These are phyloP conservation scores for Aspergillus tubingensis DNA, from an alignment of 2,329 filamentous ascomycete genomes.

Conservation along the genomic window DNA sequence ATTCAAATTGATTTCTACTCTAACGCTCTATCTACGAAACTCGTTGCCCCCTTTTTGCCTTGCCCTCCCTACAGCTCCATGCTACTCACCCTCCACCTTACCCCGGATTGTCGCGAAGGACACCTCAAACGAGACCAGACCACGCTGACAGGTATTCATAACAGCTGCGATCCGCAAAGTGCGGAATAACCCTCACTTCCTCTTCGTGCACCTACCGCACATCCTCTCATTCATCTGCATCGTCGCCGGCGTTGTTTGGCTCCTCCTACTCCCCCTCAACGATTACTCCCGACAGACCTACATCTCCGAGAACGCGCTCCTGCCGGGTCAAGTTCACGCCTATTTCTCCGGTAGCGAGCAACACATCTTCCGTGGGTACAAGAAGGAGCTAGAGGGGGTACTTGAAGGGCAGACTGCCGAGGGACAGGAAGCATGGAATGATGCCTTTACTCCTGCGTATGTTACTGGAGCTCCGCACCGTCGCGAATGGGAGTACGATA, in stretches of 20 bases:
- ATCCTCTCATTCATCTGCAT: constrained; percentile 86
- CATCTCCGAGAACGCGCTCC: constrained; percentile 93
- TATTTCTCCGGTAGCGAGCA: constrained; percentile 97
- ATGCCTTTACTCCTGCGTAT: constrained; percentile 32
- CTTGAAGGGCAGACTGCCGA: constrained; percentile 22
- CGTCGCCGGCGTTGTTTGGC: constrained; percentile 81
- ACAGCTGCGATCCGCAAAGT: constrained; percentile 52
- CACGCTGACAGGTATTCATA: constrained; percentile 25
- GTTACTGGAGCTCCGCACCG: constrained; percentile 11
- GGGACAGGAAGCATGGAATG: constrained; percentile 13
- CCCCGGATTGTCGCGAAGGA: constrained; percentile 19
- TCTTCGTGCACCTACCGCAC: constrained; percentile 72
- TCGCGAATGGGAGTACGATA: neutral
- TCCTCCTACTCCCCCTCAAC: constrained; percentile 84
- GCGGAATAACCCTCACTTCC: constrained; percentile 76
- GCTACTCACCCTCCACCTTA: constrained; percentile 9
- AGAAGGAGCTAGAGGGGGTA: constrained; percentile 71
- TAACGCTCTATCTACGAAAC: neutral
- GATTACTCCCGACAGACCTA: constrained; percentile 91
- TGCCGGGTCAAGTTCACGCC: constrained; percentile 95
- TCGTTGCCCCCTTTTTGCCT: neutral
- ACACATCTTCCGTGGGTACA: constrained; percentile 87
- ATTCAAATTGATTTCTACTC: neutral
- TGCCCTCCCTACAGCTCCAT: constrained; percentile 4
- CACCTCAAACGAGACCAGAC: constrained; percentile 12